Evolutionary conservation across 768 basidiomycete genomes (phyloP).

Genomic region (Tricholoma bakamatsutake): DNA sequence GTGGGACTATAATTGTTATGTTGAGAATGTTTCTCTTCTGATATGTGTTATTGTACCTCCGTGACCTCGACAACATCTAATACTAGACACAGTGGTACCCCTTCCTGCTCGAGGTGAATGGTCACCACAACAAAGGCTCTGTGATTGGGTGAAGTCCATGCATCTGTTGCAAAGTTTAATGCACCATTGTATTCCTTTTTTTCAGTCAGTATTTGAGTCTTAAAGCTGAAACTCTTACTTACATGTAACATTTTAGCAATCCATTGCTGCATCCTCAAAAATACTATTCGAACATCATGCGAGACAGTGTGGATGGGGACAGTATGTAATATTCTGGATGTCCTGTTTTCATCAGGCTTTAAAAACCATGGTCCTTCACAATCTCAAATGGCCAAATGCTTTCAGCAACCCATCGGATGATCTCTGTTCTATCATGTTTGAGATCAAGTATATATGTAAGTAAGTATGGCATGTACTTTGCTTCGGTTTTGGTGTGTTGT

Average conservation of each 20-base stretch:
- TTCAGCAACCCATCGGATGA: background rate
- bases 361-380: too few species aligned
- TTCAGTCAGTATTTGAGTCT: background rate
- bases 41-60: background rate
- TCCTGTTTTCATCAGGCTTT: too few species aligned
- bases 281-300: conserved; percentile 25
- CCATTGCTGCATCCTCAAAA: conserved; percentile 7
- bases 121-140: conserved; percentile 20
- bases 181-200: conserved; percentile 21
- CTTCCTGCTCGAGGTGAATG: conserved; percentile 23
- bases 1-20: conserved; percentile 20
- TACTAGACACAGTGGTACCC: conserved; percentile 14
- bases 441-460: background rate
- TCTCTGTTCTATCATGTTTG: background rate
- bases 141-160: conserved; percentile 31
- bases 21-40: background rate
- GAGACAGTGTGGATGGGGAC: conserved; percentile 20
- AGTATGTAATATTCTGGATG: too few species aligned
- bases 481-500: background rate
- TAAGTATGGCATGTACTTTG: background rate
- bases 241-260: conserved; percentile 24
- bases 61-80: conserved; percentile 30
- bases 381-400: background rate
- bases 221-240: background rate
- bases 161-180: conserved; percentile 27